phyloP scores from a whole-genome alignment of 1,284 basidiomycete genomes.

The Inonotus obliquus region DNA sequence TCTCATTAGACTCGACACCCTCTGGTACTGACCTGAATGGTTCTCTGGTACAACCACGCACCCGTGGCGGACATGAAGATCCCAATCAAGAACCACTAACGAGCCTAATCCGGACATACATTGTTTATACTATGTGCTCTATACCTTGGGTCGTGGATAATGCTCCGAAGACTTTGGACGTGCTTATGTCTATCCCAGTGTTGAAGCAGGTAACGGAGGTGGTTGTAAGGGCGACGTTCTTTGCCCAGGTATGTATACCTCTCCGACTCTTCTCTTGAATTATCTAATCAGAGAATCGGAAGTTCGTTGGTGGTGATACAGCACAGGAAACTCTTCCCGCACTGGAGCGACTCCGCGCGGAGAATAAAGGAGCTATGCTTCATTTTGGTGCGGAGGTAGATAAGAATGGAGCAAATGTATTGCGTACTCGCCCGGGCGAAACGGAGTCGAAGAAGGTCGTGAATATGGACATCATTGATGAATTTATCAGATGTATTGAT shows the following conservation, averaged over 20 bases:
- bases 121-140: constrained; percentile 80
- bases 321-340: constrained; percentile 64
- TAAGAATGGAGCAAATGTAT: constrained; percentile 40
- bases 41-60: too few relatives aligned
- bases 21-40: not conserved
- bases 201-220: constrained; percentile 63
- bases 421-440: constrained; percentile 16
- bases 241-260: constrained; percentile 55
- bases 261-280: not conserved
- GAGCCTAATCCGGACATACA: constrained; percentile 61
- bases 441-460: constrained; percentile 28
- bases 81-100: constrained; percentile 27
- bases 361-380: constrained; percentile 76
- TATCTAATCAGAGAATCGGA: not conserved
- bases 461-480: constrained; percentile 60
- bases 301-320: constrained; percentile 89
- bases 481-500: constrained; percentile 72
- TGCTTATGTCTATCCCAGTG: constrained; percentile 60
- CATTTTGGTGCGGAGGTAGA: constrained; percentile 86
- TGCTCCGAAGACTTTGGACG: constrained; percentile 65
- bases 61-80: not conserved
- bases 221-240: constrained; percentile 81
- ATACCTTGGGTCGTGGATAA: constrained; percentile 74
- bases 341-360: constrained; percentile 55
- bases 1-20: not conserved